Conservation (phyloP, 495 filamentous ascomycete genomes). For the Glutinoglossum americanum region DNA sequence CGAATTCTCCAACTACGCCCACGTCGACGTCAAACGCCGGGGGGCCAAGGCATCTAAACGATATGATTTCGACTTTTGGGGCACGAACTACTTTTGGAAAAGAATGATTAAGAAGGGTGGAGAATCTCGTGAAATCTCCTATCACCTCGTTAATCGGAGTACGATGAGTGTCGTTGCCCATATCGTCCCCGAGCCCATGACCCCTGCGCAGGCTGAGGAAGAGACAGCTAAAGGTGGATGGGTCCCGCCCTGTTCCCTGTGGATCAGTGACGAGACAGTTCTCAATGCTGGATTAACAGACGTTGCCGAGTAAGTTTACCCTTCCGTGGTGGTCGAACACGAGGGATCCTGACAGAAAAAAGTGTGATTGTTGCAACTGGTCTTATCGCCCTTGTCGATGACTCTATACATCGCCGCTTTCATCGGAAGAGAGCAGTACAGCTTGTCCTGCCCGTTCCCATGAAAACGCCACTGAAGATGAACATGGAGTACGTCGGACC, state of each 20-base stretch:
- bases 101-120: slow-evolving; percentile 41
- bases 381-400: slow-evolving; percentile 75
- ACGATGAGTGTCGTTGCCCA: slow-evolving; percentile 47
- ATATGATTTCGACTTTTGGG: slow-evolving; percentile 89
- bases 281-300: slow-evolving; percentile 42
- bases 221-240: slow-evolving; percentile 70
- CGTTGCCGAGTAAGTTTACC: slow-evolving; percentile 68
- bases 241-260: slow-evolving; percentile 77
- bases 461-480: slow-evolving; percentile 35
- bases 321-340: too few relatives aligned
- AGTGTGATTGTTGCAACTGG: slow-evolving; percentile 84
- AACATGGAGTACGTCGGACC: slow-evolving; percentile 48
- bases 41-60: slow-evolving; percentile 49
- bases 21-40: slow-evolving; percentile 58
- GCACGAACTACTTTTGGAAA: slow-evolving; percentile 67
- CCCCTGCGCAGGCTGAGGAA: slow-evolving; percentile 42
- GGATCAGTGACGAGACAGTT: slow-evolving; percentile 54
- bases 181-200: slow-evolving; percentile 62
- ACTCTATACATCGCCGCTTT: slow-evolving; percentile 69
- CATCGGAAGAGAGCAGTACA: slow-evolving; percentile 40
- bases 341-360: too few relatives aligned
- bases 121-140: slow-evolving; percentile 41
- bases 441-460: slow-evolving; percentile 29
- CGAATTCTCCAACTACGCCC: slow-evolving; percentile 95
- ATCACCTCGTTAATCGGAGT: slow-evolving; percentile 51